Conservation (phyloP, 2,329 filamentous ascomycete species). For the Pseudogymnoascus sp. region DNA sequence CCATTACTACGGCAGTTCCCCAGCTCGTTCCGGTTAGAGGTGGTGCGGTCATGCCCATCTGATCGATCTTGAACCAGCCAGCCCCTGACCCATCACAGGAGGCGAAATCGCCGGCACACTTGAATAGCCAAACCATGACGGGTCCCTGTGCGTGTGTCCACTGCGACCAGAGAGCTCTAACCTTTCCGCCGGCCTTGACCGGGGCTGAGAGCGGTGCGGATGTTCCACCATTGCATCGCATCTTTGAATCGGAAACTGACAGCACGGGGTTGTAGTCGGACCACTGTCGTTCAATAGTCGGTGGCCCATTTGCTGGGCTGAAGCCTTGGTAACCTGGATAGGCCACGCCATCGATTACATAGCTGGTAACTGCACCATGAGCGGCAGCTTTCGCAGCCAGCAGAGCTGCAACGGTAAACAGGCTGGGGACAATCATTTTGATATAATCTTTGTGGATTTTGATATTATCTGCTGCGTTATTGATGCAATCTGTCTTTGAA, state of each 20-base stretch:
- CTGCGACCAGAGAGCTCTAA: slow-evolving; percentile 47
- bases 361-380: slow-evolving; percentile 40
- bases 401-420: slow-evolving; percentile 29
- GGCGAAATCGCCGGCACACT: slow-evolving; percentile 43
- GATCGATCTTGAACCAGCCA: slow-evolving; percentile 55
- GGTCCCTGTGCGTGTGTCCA: slow-evolving; percentile 55
- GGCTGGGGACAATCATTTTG: slow-evolving; percentile 33
- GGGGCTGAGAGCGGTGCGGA: slow-evolving; percentile 39
- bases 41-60: slow-evolving; percentile 42
- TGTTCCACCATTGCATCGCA: slow-evolving; percentile 51
- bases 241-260: slow-evolving; percentile 40
- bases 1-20: slow-evolving; percentile 41
- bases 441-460: neutral
- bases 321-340: slow-evolving; percentile 44
- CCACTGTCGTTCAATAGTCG: slow-evolving; percentile 54
- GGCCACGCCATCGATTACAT: slow-evolving; percentile 38
- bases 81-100: slow-evolving; percentile 45
- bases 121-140: slow-evolving; percentile 52
- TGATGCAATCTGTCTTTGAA: neutral
- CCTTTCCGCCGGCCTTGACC: slow-evolving; percentile 40
- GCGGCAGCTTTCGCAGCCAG: slow-evolving; percentile 27
- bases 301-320: slow-evolving; percentile 40
- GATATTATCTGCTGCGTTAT: neutral
- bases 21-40: slow-evolving; percentile 40
- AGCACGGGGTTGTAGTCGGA: slow-evolving; percentile 50